Evolutionary conservation across 441 rosid species (phyloP).

Genomic region (Kokia cookei): DNA sequence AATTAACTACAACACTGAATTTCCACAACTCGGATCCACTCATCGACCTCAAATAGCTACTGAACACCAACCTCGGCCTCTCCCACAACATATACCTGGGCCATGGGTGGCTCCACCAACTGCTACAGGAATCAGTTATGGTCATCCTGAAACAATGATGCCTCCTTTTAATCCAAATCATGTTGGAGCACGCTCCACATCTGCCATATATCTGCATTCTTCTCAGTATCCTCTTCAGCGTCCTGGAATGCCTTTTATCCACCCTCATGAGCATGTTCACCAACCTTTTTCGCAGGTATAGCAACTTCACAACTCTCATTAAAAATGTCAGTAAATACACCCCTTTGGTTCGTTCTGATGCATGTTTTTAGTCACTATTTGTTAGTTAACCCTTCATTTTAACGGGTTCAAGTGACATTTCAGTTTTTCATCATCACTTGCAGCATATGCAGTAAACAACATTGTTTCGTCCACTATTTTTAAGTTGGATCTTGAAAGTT

Average conservation of each 20-base stretch:
- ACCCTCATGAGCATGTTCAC: constrained; percentile 56
- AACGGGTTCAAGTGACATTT: background rate
- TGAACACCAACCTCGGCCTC: constrained; percentile 52
- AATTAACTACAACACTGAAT: constrained; percentile 73
- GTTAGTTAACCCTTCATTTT: background rate
- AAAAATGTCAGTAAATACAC: background rate
- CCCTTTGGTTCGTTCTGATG: background rate
- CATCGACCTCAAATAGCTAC: constrained; percentile 55
- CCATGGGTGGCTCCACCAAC: constrained; percentile 49
- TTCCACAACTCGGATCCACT: constrained; percentile 69
- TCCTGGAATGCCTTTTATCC: constrained; percentile 65
- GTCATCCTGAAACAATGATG: constrained; percentile 73
- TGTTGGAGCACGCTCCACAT: constrained; percentile 42
- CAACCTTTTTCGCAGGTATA: constrained; percentile 67
- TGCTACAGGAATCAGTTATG: constrained; percentile 59
- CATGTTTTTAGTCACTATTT: background rate
- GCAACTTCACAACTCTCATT: background rate
- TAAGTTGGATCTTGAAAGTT: background rate
- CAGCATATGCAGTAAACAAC: background rate
- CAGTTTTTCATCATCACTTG: background rate
- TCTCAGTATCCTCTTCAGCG: constrained; percentile 70
- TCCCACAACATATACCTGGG: constrained; percentile 55
- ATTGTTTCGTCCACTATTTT: background rate
- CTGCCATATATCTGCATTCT: constrained; percentile 56
- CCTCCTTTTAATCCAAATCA: constrained; percentile 56